Evolutionary conservation across 2,329 filamentous ascomycete genomes (phyloP).

Genomic region (Monosporascus sp.): DNA sequence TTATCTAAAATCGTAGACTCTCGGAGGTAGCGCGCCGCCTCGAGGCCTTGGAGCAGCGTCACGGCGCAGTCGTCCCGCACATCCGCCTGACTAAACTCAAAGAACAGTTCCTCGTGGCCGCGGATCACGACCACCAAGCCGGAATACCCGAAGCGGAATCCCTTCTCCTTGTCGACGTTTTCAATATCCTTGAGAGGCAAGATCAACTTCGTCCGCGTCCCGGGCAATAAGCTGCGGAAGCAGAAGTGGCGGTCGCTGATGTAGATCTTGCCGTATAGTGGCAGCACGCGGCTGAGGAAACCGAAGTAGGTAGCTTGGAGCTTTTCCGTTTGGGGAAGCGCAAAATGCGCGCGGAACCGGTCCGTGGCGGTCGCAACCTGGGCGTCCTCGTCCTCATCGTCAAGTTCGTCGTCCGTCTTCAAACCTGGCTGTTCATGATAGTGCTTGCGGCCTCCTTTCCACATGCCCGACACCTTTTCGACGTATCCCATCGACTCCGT

Average conservation of each 20-base stretch:
- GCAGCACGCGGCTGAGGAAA: conserved; percentile 83
- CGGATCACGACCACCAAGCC: conserved; percentile 89
- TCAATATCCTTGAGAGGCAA: conserved; percentile 87
- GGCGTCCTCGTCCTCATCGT: conserved; percentile 53
- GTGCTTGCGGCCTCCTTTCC: conserved; percentile 84
- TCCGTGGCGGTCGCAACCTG: conserved; percentile 65
- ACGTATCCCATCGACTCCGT: conserved; percentile 95
- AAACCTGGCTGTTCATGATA: conserved; percentile 62
- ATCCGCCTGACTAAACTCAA: conserved; percentile 77
- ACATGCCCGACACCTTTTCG: conserved; percentile 95
- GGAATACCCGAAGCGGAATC: conserved; percentile 86
- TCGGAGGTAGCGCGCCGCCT: conserved; percentile 63
- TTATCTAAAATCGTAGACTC: conserved; percentile 64
- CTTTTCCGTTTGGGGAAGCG: conserved; percentile 75
- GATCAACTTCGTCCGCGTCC: conserved; percentile 87
- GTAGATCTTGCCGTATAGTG: conserved; percentile 94
- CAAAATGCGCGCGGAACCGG: conserved; percentile 85
- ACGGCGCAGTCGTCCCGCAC: conserved; percentile 84
- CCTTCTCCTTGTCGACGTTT: conserved; percentile 90
- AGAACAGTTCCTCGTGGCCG: conserved; percentile 93
- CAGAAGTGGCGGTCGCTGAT: conserved; percentile 84
- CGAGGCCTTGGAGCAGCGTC: conserved; percentile 71
- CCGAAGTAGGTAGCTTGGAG: conserved; percentile 88
- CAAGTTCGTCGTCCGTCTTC: conserved; percentile 48
- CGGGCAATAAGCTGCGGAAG: conserved; percentile 85